phyloP scores from a whole-genome alignment of 192 early-diverging fungal species.

The Coemansia sp. region DNA sequence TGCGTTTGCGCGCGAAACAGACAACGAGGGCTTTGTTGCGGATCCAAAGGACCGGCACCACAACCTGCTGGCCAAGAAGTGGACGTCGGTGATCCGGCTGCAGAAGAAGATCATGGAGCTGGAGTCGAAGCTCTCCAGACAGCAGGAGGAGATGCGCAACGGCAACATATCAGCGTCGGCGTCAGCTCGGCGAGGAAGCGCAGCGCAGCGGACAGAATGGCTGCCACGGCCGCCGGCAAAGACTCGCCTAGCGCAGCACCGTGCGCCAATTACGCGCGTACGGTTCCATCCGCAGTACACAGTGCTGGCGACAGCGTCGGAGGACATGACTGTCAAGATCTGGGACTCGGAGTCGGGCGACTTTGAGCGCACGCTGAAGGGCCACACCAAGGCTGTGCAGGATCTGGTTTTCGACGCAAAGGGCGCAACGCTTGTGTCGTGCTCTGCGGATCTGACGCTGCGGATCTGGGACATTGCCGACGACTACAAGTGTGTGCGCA shows the following conservation, averaged over 20 bases:
- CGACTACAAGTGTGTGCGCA: conserved; percentile 80
- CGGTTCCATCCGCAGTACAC: conserved; percentile 86
- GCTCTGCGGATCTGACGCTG: conserved; percentile 88
- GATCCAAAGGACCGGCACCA: conserved; percentile 68
- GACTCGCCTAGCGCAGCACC: conserved; percentile 73
- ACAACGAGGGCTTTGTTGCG: conserved; percentile 67
- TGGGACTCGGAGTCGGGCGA: conserved; percentile 94
- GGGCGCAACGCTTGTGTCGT: conserved; percentile 81
- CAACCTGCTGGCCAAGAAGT: conserved; percentile 66
- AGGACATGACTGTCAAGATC: conserved; percentile 90
- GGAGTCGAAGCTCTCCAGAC: conserved; percentile 74
- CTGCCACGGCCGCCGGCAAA: conserved; percentile 81
- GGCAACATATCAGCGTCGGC: conserved; percentile 47
- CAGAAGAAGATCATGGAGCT: conserved; percentile 97
- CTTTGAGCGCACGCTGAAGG: conserved; percentile 90
- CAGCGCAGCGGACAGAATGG: conserved; percentile 68
- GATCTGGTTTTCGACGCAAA: conserved; percentile 83
- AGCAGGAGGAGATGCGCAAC: conserved; percentile 71
- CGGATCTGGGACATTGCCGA: conserved; percentile 89
- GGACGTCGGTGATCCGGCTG: conserved; percentile 91
- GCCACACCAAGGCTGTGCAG: conserved; percentile 95
- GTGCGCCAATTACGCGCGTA: conserved; percentile 76
- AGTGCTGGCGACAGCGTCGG: conserved; percentile 80
- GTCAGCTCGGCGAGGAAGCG: conserved; percentile 12
- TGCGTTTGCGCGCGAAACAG: conserved; percentile 71